These are phyloP conservation scores for Teunomyces tritomae DNA, from an alignment of 805 yeast species.

Conservation along the genomic window DNA sequence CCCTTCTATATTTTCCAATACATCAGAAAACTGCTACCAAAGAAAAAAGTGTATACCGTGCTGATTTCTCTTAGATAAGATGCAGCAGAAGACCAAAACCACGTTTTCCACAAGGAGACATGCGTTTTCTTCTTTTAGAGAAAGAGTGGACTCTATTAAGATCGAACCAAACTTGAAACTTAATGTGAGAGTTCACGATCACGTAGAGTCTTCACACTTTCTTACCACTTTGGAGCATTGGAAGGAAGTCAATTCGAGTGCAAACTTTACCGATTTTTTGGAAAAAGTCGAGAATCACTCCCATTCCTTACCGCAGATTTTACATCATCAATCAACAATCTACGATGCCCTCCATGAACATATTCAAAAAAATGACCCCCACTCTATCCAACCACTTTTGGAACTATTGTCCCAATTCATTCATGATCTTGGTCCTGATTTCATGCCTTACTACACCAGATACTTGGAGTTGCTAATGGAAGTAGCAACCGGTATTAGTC, in stretches of 20 bases:
- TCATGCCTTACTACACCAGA: constrained; percentile 62
- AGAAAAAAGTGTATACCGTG: background rate
- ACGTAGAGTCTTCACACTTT: constrained; percentile 76
- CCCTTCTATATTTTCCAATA: constrained; percentile 4
- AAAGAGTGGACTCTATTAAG: constrained; percentile 76
- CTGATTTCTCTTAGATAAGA: background rate
- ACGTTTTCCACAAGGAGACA: constrained; percentile 56
- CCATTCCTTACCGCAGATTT: constrained; percentile 75
- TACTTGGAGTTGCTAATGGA: constrained; percentile 51
- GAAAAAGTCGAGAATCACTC: constrained; percentile 51
- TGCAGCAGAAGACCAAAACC: constrained; percentile 27
- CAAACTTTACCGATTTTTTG: constrained; percentile 62
- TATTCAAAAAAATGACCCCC: constrained; percentile 56
- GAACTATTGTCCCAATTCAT: constrained; percentile 80
- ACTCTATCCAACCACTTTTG: constrained; percentile 75
- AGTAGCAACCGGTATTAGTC: constrained; percentile 38
- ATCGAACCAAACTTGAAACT: constrained; percentile 69
- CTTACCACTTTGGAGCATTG: constrained; percentile 78
- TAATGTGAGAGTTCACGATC: constrained; percentile 60
- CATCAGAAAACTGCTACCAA: background rate
- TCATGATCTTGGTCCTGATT: constrained; percentile 91
- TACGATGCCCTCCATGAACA: constrained; percentile 47
- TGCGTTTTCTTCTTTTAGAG: constrained; percentile 74
- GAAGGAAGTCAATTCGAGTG: constrained; percentile 81
- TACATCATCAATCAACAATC: constrained; percentile 66